These are phyloP conservation scores for Ogataea minuta DNA, from an alignment of 805 yeast genomes.

Conservation along the genomic window DNA sequence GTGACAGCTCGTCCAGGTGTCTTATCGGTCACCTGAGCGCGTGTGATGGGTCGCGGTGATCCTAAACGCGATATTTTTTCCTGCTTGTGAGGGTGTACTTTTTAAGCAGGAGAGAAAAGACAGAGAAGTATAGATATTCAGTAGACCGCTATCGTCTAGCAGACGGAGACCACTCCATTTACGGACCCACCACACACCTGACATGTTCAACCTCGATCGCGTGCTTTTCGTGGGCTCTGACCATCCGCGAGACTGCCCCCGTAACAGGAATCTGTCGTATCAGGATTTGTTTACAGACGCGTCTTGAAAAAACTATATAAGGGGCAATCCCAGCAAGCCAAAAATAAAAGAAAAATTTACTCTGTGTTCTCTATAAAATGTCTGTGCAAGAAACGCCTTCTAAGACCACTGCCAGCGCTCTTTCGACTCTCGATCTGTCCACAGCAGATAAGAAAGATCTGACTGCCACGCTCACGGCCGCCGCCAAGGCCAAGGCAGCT, in stretches of 20 bases:
- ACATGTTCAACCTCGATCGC: background rate
- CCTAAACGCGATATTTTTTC: constrained; percentile 8
- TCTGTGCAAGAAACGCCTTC: constrained; percentile 70
- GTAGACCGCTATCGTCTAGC: too few relatives aligned
- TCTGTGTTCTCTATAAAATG: constrained; percentile 30
- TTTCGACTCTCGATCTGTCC: constrained; percentile 49
- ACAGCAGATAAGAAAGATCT: constrained; percentile 42
- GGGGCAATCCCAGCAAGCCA: constrained; percentile 5
- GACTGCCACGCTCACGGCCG: constrained; percentile 39
- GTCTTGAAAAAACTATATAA: constrained; percentile 13
- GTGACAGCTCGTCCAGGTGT: constrained; percentile 3
- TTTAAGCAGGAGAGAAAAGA: too few relatives aligned
- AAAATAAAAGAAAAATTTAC: constrained; percentile 5
- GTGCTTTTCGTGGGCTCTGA: background rate
- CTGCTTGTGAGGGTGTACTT: constrained; percentile 7
- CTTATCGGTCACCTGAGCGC: constrained; percentile 9
- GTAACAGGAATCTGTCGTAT: background rate
- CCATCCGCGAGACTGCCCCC: background rate
- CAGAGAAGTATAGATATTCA: too few relatives aligned
- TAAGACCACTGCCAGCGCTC: constrained; percentile 57
- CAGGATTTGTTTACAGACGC: constrained; percentile 17
- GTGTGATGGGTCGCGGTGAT: constrained; percentile 9
- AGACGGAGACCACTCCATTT: too few relatives aligned
- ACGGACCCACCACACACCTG: too few relatives aligned
- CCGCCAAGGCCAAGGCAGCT: constrained; percentile 37